Percentiles rank a stretch among this genome's conserved stretches.
These are phyloP conservation scores for Lichtheimia corymbifera DNA, from an alignment of 371 early-diverging fungal genomes.

Conservation along the genomic window DNA sequence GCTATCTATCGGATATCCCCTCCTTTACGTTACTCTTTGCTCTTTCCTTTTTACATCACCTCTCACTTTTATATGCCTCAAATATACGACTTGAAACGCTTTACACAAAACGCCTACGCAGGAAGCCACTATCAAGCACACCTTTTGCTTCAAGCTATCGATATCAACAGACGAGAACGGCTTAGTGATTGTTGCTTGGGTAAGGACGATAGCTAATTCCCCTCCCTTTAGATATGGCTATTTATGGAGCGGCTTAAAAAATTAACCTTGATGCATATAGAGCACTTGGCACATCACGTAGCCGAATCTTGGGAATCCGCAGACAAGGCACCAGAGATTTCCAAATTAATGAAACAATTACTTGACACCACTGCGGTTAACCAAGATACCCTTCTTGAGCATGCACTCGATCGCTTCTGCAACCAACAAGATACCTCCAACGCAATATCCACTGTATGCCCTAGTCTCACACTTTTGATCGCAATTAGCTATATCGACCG, in stretches of 20 bases:
- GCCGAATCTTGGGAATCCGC: constrained; percentile 5
- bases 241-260: too few species aligned
- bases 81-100: too few species aligned
- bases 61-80: not conserved
- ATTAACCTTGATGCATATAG: too few species aligned
- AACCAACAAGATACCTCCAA: too few species aligned
- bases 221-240: too few species aligned
- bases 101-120: constrained; percentile 4
- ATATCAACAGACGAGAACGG: constrained; percentile 6
- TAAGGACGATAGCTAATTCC: not conserved
- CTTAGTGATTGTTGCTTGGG: constrained; percentile 5
- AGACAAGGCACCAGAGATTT: too few species aligned
- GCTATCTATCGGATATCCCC: not conserved
- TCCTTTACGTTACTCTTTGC: not conserved
- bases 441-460: not conserved
- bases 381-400: too few species aligned
- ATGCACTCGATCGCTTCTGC: too few species aligned
- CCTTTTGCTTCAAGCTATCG: constrained; percentile 5
- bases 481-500: constrained; percentile 8
- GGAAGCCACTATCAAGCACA: constrained; percentile 2
- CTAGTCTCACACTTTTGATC: constrained; percentile 7
- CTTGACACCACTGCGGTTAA: too few species aligned
- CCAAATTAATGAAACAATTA: too few species aligned
- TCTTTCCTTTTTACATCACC: not conserved
- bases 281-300: constrained; percentile 1